Conservation (phyloP, 257 asterid genomes). For the Nicotiana noctiflora region DNA sequence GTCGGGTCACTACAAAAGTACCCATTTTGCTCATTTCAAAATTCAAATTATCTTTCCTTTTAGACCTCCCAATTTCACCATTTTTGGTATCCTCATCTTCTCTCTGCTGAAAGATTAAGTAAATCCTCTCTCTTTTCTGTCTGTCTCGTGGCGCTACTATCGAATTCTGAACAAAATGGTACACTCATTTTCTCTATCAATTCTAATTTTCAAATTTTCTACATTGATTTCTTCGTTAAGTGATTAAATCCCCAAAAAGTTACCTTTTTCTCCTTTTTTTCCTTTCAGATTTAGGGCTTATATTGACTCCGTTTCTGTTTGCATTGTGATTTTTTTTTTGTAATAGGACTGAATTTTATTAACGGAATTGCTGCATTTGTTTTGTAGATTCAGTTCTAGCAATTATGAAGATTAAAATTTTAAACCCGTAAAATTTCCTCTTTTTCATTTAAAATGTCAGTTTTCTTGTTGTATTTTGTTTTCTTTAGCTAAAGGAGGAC, state of each 20-base stretch:
- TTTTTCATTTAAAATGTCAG: neutral
- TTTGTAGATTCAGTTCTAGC: neutral
- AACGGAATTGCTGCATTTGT: neutral
- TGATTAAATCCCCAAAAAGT: neutral
- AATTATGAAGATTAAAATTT: neutral
- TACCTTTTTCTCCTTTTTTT: neutral
- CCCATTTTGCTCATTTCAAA: neutral
- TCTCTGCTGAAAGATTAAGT: too few relatives aligned
- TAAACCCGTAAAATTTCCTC: neutral
- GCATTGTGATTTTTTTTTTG: neutral
- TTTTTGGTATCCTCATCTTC: neutral
- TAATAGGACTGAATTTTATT: neutral
- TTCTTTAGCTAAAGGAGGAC: neutral
- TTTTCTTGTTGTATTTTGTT: neutral
- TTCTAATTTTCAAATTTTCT: neutral
- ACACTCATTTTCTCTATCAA: neutral
- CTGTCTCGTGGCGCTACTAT: too few relatives aligned
- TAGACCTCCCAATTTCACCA: neutral
- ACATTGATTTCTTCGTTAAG: neutral
- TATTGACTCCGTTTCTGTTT: neutral
- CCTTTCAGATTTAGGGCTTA: neutral
- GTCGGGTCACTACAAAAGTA: too few relatives aligned
- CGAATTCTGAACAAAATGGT: slow-evolving; percentile 5
- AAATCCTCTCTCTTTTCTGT: neutral
- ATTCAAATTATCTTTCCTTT: neutral